Base-by-base conservation (phyloP, 257 asterid species). In the Ajuga chamaepitys region DNA sequence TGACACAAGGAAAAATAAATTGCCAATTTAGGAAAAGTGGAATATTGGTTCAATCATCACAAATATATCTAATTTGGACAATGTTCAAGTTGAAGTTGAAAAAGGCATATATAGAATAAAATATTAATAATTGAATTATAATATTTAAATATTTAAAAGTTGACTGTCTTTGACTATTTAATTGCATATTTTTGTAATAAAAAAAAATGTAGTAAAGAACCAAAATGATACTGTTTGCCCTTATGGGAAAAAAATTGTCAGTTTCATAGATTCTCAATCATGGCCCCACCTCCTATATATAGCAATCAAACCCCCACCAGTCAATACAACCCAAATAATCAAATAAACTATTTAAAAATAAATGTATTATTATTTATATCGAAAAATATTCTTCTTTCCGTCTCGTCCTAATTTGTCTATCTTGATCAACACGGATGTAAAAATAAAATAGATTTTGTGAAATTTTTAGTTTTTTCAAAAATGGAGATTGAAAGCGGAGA, bases 201-300 rank as follows among this genome's bases (percentile, higher is more conserved):
- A 26, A 14, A 10, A 8, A 26, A 14, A 24, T 1, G 7, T 21
- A 17, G 37, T 30, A 62, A 68, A 30, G 24, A 53, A 59, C 25
- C 45, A 58, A 18, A 38, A 25, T 28, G 51, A 61, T 66, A 71
- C 47, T 60, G 58, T 66, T 70, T 60, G 32, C 64, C 57, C 62
- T 66, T 53, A 25, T 56, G 17, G 67, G 80, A 34, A 70, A 66
- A 65, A 66, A 66, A 38, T 60, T 66, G 67, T 60, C 77, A 44
- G 53, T 58, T 44, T 70, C 67, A 24, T 58, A 64, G 80, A 70
- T 66, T 70, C 76, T 59, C 58, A 34, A 64, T 58, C 68, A 40
- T 17, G 37, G 24, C 24, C 52, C 59, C 74, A 51, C 37, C 46
- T 30, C 28, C 47, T 22, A 10, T 25, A 9, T 12, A 3, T 11